phyloP scores from a whole-genome alignment of 257 asterid species.

The Marsdenia floribunda region DNA sequence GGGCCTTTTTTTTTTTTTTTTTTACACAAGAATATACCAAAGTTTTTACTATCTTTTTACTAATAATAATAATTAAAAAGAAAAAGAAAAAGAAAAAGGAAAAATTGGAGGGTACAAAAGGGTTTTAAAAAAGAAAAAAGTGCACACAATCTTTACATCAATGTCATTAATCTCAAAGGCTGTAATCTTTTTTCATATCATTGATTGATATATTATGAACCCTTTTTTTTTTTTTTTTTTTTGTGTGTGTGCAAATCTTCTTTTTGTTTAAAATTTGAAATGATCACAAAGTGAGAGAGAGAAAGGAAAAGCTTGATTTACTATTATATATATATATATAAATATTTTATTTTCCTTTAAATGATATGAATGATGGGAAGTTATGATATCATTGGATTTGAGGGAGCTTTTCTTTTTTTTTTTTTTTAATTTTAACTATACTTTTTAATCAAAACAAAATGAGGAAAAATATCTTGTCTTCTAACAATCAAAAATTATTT shows the following conservation, averaged over 20 bases:
- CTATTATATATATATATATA: no score
- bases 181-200: constrained; percentile 38
- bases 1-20: no score
- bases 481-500: not conserved
- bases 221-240: constrained; percentile 6
- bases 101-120: not conserved
- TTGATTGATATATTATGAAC: constrained; percentile 37
- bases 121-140: not conserved
- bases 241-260: not conserved
- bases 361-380: constrained; percentile 24
- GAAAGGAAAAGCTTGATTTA: not conserved
- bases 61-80: no score
- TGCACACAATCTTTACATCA: constrained; percentile 26
- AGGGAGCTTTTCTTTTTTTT: not conserved
- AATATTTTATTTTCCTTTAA: constrained; percentile 12
- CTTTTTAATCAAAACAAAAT: no score
- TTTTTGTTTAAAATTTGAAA: constrained; percentile 33
- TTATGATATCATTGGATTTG: constrained; percentile 17
- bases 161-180: constrained; percentile 39
- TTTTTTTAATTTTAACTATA: no score
- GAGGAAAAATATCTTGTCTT: not conserved
- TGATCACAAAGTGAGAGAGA: constrained; percentile 17
- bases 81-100: no score
- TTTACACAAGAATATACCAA: not conserved
- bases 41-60: not conserved